These are phyloP conservation scores for Abortiporus biennis DNA, from an alignment of 1,284 basidiomycete genomes.

Conservation along the genomic window DNA sequence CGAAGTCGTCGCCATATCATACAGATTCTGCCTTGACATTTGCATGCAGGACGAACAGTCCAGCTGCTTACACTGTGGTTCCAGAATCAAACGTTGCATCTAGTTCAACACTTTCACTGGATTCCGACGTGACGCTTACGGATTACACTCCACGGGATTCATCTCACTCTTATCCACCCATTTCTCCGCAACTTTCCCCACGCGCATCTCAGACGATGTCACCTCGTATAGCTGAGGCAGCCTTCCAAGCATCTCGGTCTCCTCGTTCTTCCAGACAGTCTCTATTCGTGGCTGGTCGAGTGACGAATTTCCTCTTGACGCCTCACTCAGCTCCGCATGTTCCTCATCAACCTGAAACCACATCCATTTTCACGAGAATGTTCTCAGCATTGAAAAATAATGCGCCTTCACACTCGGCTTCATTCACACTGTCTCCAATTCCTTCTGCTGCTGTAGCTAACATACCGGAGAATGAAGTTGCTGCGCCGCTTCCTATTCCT, in stretches of 20 bases:
- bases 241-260: slow-evolving; percentile 45
- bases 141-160: slow-evolving; percentile 25
- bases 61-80: slow-evolving; percentile 12
- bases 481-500: slow-evolving; percentile 29
- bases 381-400: slow-evolving; percentile 50
- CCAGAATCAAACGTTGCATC: slow-evolving; percentile 5
- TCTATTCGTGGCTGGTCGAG: slow-evolving; percentile 28
- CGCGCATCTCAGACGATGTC: slow-evolving; percentile 10
- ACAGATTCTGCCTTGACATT: slow-evolving; percentile 58
- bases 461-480: slow-evolving; percentile 9
- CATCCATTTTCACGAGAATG: slow-evolving; percentile 51
- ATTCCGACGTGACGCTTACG: slow-evolving; percentile 25
- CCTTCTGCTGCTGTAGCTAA: slow-evolving; percentile 18
- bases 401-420: slow-evolving; percentile 54
- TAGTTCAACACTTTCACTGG: slow-evolving; percentile 20
- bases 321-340: slow-evolving; percentile 41
- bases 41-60: slow-evolving; percentile 48
- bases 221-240: slow-evolving; percentile 7
- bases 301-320: slow-evolving; percentile 58
- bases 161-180: slow-evolving; percentile 63
- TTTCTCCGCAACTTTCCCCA: slow-evolving; percentile 33
- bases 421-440: slow-evolving; percentile 54
- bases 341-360: slow-evolving; percentile 23
- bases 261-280: slow-evolving; percentile 33
- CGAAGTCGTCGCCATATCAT: slow-evolving; percentile 47